phyloP scores from a whole-genome alignment of 2,329 filamentous ascomycete species.

The Neofusicoccum laricinum region DNA sequence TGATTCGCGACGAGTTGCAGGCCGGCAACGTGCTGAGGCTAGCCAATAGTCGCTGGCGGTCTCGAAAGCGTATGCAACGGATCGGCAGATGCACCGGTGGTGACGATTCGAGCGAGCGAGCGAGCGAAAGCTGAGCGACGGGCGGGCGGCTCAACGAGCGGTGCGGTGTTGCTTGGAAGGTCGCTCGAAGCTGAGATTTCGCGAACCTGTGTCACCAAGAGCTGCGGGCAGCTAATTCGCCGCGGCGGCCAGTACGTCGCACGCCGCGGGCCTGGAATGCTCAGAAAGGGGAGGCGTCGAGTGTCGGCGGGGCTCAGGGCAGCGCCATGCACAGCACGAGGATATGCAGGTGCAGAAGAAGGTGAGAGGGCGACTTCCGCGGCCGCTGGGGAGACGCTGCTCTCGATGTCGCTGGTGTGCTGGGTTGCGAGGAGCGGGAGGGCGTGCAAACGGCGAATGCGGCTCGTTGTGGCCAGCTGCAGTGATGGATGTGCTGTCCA shows the following conservation, averaged over 20 bases:
- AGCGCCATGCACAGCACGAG: constrained; percentile 8
- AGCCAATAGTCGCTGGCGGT: not conserved
- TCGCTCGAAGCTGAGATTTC: constrained; percentile 11
- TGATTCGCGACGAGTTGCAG: not conserved
- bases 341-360: constrained; percentile 8
- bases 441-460: constrained; percentile 9
- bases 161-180: constrained; percentile 1
- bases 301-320: not conserved
- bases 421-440: not conserved
- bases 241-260: not conserved
- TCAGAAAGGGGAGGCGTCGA: not conserved
- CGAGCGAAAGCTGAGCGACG: not conserved
- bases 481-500: constrained; percentile 5
- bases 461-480: constrained; percentile 10
- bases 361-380: not conserved
- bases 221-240: constrained; percentile 2
- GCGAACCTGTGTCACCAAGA: constrained; percentile 1
- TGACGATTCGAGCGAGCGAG: not conserved
- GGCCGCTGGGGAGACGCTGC: constrained; percentile 6
- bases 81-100: not conserved
- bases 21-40: not conserved
- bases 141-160: not conserved
- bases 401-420: not conserved
- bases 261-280: constrained; percentile 6
- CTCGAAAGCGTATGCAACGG: not conserved